Conservation (phyloP, 2,329 filamentous ascomycete species). For the Cercospora zeae-maydis region DNA sequence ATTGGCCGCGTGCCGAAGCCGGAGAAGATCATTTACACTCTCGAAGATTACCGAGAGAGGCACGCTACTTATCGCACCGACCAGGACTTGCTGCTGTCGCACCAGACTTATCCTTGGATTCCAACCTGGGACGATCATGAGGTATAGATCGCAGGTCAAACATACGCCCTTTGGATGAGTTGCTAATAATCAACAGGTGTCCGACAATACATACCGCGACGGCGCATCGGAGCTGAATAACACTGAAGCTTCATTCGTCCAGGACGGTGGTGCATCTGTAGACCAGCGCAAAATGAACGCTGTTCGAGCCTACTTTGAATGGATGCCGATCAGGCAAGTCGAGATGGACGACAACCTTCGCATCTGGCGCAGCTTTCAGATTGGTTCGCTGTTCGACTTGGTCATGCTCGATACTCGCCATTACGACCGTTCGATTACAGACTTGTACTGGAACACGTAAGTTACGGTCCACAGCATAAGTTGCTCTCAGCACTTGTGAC, state of each 20-base stretch:
- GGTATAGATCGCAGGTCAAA: slow-evolving; percentile 23
- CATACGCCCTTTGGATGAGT: background rate
- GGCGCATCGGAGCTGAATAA: slow-evolving; percentile 61
- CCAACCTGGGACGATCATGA: slow-evolving; percentile 23
- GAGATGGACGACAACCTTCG: slow-evolving; percentile 67
- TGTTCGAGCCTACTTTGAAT: slow-evolving; percentile 65
- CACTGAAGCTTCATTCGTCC: slow-evolving; percentile 62
- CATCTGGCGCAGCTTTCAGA: slow-evolving; percentile 64
- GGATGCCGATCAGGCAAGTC: slow-evolving; percentile 56
- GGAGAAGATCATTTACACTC: slow-evolving; percentile 50
- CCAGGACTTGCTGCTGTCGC: slow-evolving; percentile 54
- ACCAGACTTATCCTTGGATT: slow-evolving; percentile 60
- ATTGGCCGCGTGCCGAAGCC: slow-evolving; percentile 54
- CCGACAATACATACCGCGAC: slow-evolving; percentile 63
- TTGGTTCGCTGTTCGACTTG: slow-evolving; percentile 63
- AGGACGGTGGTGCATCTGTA: slow-evolving; percentile 57
- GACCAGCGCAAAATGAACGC: slow-evolving; percentile 72
- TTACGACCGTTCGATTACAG: slow-evolving; percentile 65
- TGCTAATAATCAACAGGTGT: slow-evolving; percentile 43
- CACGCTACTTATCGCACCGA: slow-evolving; percentile 60
- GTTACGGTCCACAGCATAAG: background rate
- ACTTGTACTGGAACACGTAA: slow-evolving; percentile 39
- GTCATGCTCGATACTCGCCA: slow-evolving; percentile 67
- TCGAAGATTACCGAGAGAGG: slow-evolving; percentile 59
- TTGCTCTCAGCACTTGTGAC: background rate